These are phyloP conservation scores for Mycena capillaripes DNA, from an alignment of 768 basidiomycete genomes.

Conservation along the genomic window DNA sequence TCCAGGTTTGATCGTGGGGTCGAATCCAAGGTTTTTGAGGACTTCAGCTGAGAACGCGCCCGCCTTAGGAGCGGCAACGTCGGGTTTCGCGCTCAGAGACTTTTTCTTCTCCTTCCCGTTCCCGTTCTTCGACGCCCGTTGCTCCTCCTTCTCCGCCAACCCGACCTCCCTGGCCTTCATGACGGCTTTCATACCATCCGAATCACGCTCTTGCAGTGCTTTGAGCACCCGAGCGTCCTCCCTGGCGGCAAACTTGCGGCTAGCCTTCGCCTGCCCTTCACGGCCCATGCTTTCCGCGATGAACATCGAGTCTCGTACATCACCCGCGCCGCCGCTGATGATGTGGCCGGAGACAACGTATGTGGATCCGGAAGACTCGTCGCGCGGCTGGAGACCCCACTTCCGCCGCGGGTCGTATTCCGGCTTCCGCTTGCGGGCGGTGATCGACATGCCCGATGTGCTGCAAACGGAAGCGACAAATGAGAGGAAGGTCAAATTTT, in stretches of 20 bases:
- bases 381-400: conserved; percentile 79
- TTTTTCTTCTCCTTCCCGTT: conserved; percentile 42
- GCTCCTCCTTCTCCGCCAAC: conserved; percentile 37
- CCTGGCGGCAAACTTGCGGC: conserved; percentile 68
- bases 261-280: conserved; percentile 83
- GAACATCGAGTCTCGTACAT: conserved; percentile 60
- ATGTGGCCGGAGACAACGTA: conserved; percentile 89
- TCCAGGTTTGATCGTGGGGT: conserved; percentile 75
- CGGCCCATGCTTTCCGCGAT: conserved; percentile 82
- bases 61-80: conserved; percentile 27
- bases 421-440: conserved; percentile 65
- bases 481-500: neutral
- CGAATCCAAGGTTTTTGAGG: conserved; percentile 84
- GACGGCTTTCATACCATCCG: conserved; percentile 76
- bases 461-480: conserved; percentile 58
- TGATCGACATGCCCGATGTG: conserved; percentile 78
- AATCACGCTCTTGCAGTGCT: conserved; percentile 72
- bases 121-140: conserved; percentile 40
- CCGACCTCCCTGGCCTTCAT: conserved; percentile 68
- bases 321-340: conserved; percentile 61
- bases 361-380: conserved; percentile 62
- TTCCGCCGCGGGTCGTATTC: conserved; percentile 79
- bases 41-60: conserved; percentile 74
- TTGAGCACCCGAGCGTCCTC: conserved; percentile 76
- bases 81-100: neutral